Base-by-base conservation (phyloP, 768 basidiomycete genomes). In the Suillus paluster region DNA sequence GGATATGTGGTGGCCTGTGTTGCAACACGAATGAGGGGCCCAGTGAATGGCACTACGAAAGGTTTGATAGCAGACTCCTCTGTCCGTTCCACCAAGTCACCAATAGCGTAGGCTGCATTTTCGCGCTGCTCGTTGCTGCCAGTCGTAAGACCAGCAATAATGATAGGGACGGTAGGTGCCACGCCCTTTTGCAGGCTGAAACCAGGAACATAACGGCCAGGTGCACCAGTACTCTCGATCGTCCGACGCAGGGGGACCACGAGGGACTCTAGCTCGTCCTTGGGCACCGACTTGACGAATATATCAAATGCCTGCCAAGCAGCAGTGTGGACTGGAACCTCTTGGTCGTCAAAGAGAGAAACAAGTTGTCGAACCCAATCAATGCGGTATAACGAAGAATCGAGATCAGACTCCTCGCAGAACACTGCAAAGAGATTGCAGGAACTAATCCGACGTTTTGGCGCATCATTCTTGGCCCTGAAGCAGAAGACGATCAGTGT, bases 61-160 rank as follows among this genome's bases (percentile, higher is more conserved):
- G 95, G 92, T 75, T 97, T 97, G 84, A 99, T 92, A 0, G 95
- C 88, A 19, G 75, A 76, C 70, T 89, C 86, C n/a, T 90, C 85
- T 1, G 96, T 97, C 33, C 87, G 84, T 73, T 95, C 90, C 38
- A 98, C 94, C 41, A 99, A 85, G 67, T 98, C 97, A n/a, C 94
- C 92, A 63, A 99, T 96, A 33, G 94, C 95, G 68, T 94, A 94
- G 0, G 97, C 95, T 0, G 97, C 96, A 67, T 97, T 91, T 75
- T 99, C 97, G 67, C 93, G 83, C 70, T 95, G 94, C 63, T 98
- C 96, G 75, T 96, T 96, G 73, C 86, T 98, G 39, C 97, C 97
- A 4, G 90, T 92, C 0, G 95, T 94, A 39, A 99, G 89, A 67
- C 97, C 97, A 4, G 93, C 91, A 48, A 97, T 90, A 72, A 96